Evolutionary conservation across 345 rosid species (phyloP).

Genomic region (Crucihimalaya himalaica): DNA sequence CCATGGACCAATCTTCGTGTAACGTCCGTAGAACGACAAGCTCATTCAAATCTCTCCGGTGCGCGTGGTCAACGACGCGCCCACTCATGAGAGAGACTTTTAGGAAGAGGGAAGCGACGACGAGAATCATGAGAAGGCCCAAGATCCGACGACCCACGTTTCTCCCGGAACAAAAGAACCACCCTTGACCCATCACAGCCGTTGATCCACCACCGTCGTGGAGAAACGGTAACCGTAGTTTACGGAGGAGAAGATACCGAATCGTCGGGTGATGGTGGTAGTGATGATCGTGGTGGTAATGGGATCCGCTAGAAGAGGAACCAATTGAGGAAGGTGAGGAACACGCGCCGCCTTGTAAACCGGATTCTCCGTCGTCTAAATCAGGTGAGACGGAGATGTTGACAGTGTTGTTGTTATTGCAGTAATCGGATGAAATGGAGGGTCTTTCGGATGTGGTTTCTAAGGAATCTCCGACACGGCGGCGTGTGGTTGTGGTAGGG

Average conservation of each 20-base stretch:
- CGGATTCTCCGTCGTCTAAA: constrained; percentile 27
- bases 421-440: constrained; percentile 40
- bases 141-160: constrained; percentile 55
- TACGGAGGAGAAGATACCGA: constrained; percentile 50
- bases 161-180: constrained; percentile 50
- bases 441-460: constrained; percentile 43
- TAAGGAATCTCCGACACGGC: constrained; percentile 60
- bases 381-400: constrained; percentile 34
- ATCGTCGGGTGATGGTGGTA: constrained; percentile 42
- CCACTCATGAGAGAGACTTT: constrained; percentile 52
- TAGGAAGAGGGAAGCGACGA: constrained; percentile 60
- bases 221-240: constrained; percentile 32
- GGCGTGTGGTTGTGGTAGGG: constrained; percentile 62
- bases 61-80: constrained; percentile 42
- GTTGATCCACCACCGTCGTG: constrained; percentile 48
- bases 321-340: constrained; percentile 37
- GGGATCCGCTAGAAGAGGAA: constrained; percentile 37
- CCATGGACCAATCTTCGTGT: constrained; percentile 63
- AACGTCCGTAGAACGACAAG: constrained; percentile 47
- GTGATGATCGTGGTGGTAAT: constrained; percentile 44
- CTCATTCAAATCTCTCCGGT: constrained; percentile 42
- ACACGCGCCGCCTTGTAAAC: constrained; percentile 30
- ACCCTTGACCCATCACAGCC: constrained; percentile 43
- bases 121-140: constrained; percentile 54
- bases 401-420: constrained; percentile 26